Base-by-base conservation (phyloP, 1,284 basidiomycete genomes). In the Chalciporus piperatoides region DNA sequence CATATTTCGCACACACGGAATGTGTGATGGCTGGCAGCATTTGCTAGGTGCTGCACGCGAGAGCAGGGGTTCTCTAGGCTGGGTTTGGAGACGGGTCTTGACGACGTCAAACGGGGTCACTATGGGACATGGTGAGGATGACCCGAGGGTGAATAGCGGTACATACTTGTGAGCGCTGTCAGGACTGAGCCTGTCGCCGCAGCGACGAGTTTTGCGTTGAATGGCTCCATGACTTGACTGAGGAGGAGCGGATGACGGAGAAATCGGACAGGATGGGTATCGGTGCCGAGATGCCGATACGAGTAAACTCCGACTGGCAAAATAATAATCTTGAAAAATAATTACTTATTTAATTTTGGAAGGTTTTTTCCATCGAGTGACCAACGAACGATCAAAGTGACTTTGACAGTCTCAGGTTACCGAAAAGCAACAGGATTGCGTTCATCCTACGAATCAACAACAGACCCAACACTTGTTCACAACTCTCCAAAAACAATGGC, bases 61-160 rank as follows among this genome's bases (percentile, higher is more conserved):
- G 63, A 78, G 78, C 37, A 79, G 71, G 42, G 71, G 76, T 54
- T 68, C 68, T 37, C 73, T 75, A 37, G 81, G 80, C 66, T 92
- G 89, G 1, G 89, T 92, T 68, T 95, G 91, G 17, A 95, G 71
- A n/a, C 93, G 81, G 17, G 93, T 96, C 70, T 96, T 96, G 59
- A 96, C 80, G 48, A 96, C 90, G 68, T 96, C 92, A 65, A 96
- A 94, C 3, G 92, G 92, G 5, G 92, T 96, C 93, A 96, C 91
- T 94, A 46, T 39, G 39, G 27, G 37, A 38, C 2, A 6, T 4
- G 46, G 50, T 61, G 44, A 54, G 53, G n/a, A 38, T 27, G 25
- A 15, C 14, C 25, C 10, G 9, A 42, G 28, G 27, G 33, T 24
- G 24, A 21, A 41, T 9, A 25, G 25, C 17, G n/a, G 11, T 17